phyloP scores from a whole-genome alignment of 176 grass and related monocot genomes.

The Chrysopogon serrulatus region DNA sequence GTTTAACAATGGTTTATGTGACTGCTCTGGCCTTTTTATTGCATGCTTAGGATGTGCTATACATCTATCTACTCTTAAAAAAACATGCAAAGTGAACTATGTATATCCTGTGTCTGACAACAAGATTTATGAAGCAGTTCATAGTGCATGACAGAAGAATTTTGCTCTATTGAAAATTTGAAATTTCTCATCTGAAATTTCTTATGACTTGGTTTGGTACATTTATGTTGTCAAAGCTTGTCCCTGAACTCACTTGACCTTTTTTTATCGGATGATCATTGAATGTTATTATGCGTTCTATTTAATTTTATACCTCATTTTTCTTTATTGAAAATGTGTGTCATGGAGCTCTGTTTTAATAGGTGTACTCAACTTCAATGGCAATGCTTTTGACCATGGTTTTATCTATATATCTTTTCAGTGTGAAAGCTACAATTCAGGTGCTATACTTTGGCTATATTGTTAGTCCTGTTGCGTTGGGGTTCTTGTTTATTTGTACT shows the following conservation, averaged over 20 bases:
- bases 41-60: conserved; percentile 19
- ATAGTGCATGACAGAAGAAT: neutral
- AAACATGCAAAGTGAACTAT: neutral
- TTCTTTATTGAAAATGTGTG: neutral
- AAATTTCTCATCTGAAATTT: neutral
- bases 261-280: neutral
- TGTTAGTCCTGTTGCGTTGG: neutral
- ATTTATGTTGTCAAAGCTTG: neutral
- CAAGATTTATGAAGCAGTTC: neutral
- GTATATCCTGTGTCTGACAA: neutral
- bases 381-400: conserved; percentile 96
- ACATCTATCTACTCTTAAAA: neutral
- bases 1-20: neutral
- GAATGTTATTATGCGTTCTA: neutral
- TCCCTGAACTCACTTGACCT: neutral
- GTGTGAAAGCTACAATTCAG: conserved; percentile 86
- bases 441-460: conserved; percentile 32
- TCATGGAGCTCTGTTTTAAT: conserved; percentile 24
- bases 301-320: neutral
- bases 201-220: neutral
- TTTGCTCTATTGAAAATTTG: neutral
- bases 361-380: conserved; percentile 99
- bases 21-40: neutral
- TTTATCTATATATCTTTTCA: conserved; percentile 85
- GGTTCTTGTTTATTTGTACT: conserved; percentile 9